These are phyloP conservation scores for Hibiscus mutabilis DNA, from an alignment of 345 rosid species.

Conservation along the genomic window DNA sequence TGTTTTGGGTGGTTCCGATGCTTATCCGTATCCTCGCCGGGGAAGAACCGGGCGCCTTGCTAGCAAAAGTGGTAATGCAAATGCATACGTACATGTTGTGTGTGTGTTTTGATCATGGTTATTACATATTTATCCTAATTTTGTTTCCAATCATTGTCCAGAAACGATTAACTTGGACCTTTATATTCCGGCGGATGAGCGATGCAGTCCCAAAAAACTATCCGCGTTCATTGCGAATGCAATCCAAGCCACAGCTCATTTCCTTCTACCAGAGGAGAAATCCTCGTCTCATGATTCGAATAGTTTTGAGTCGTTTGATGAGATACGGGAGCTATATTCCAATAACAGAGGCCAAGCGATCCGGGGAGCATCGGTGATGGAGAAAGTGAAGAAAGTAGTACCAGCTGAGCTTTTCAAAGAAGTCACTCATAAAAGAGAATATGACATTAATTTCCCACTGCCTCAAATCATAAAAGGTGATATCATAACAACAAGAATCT, in stretches of 20 bases:
- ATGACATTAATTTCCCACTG: conserved; percentile 28
- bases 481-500: not conserved
- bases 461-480: conserved; percentile 53
- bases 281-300: conserved; percentile 23
- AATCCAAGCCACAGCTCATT: conserved; percentile 32
- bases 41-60: conserved; percentile 41
- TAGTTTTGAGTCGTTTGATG: conserved; percentile 42
- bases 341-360: conserved; percentile 18
- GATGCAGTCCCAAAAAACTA: conserved; percentile 39
- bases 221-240: conserved; percentile 37
- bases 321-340: conserved; percentile 38
- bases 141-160: not conserved
- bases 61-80: conserved; percentile 26
- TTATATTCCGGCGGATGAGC: conserved; percentile 60
- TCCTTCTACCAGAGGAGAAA: conserved; percentile 34
- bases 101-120: not conserved
- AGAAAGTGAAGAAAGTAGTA: conserved; percentile 30
- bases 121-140: not conserved
- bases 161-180: conserved; percentile 28
- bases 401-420: conserved; percentile 23
- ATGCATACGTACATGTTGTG: not conserved
- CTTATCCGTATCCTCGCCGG: conserved; percentile 52
- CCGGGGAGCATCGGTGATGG: conserved; percentile 11
- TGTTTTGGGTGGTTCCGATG: conserved; percentile 39
- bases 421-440: conserved; percentile 17